Evolutionary conservation across 768 basidiomycete species (phyloP), one percentile per base, ranked within the genome.

Genomic region (Serendipita sp.): DNA sequence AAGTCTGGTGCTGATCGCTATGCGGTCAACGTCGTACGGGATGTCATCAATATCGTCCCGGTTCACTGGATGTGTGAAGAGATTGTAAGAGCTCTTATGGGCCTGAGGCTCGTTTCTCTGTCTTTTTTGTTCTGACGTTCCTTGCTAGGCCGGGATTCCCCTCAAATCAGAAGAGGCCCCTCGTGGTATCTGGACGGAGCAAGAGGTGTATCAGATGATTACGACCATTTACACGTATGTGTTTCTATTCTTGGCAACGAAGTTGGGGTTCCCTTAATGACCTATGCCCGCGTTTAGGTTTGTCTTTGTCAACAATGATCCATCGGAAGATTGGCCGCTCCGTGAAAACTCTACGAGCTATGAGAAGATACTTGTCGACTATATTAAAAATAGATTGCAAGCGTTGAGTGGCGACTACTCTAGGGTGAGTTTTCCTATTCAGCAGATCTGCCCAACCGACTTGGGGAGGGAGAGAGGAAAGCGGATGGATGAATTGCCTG

Each of bases 221-320:
- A 76, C 79, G 26, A 83, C 86, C 22, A 84, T 90, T 60, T 90
- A 89, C 71, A 73, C 80, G 83, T 88, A 64, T 66, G 82, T 72
- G 3, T 17, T 9, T n/a, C n/a, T n/a, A n/a, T n/a, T n/a, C n/a
- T n/a, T n/a, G n/a, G n/a, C n/a, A n/a, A n/a, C n/a, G n/a, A n/a
- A n/a, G n/a, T n/a, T 22, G 51, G 33, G 50, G 26, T 22, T 17
- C 38, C 48, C 22, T 31, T 62, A 3, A 31, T 60, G 50, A 17
- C 38, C 31, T 24, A 22, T 28, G 22, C 1, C 13, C 13, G 20
- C 16, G 30, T 61, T 3, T 66, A 90, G 88, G 43, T 89, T 80
- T 70, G 74, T 91, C 64, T 91, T 90, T 81, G 77, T 90, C 34
- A 82, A 89, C 60, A 74, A 82, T 22, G 85, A 86, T 60, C 68